phyloP scores from a whole-genome alignment of 257 asterid species.

The Jacaranda copaia region DNA sequence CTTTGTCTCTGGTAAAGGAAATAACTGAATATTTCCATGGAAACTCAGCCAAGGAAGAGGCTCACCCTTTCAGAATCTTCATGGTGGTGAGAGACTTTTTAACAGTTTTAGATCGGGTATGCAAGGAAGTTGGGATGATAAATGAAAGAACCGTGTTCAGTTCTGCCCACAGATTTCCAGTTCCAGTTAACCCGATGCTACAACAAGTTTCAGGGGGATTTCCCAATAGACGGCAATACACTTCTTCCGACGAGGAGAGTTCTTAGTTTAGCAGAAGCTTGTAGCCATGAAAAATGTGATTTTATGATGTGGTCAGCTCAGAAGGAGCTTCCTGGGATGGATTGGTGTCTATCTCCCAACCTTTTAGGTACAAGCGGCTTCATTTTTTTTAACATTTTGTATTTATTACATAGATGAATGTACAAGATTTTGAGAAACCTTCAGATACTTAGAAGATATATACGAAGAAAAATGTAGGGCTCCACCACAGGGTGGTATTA shows the following conservation, averaged over 20 bases:
- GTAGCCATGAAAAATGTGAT: too few species aligned
- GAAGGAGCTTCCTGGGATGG: conserved; percentile 27
- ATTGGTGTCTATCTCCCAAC: conserved; percentile 12
- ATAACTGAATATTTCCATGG: conserved; percentile 98
- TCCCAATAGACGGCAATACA: conserved; percentile 40
- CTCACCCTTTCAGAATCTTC: conserved; percentile 94
- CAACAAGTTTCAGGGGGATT: conserved; percentile 60
- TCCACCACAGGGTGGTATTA: conserved; percentile 6
- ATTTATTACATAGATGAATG: conserved; percentile 57
- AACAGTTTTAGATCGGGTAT: conserved; percentile 78
- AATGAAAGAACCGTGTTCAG: conserved; percentile 80
- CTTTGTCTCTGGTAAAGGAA: conserved; percentile 89
- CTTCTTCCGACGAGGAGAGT: conserved; percentile 66
- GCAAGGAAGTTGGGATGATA: conserved; percentile 94
- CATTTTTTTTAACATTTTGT: conserved; percentile 44
- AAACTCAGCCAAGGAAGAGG: conserved; percentile 92
- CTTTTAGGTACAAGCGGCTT: conserved; percentile 36
- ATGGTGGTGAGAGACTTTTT: conserved; percentile 95
- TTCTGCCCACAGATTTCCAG: conserved; percentile 83
- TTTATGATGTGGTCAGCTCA: background rate
- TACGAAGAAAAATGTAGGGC: conserved; percentile 31
- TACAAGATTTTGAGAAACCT: conserved; percentile 43
- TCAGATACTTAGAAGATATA: conserved; percentile 43
- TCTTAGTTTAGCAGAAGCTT: conserved; percentile 31
- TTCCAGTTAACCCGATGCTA: conserved; percentile 87